phyloP scores from a whole-genome alignment of 306 rosid genomes.

The Lathyrus aphaca region DNA sequence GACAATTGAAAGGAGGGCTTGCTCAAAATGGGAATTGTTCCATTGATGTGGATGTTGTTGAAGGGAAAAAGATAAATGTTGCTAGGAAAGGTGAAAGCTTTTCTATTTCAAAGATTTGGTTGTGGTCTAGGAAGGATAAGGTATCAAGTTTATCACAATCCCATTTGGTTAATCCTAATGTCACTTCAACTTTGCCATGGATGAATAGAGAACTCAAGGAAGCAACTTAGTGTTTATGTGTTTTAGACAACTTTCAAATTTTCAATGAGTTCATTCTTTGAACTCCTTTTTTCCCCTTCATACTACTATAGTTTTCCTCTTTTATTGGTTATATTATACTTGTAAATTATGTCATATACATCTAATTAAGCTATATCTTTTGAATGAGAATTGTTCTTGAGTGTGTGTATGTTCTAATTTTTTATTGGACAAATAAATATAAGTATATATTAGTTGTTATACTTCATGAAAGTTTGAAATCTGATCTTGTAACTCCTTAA shows the following conservation, averaged over 20 bases:
- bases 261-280: conserved; percentile 34
- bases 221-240: neutral
- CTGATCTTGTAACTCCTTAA: neutral
- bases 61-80: conserved; percentile 65
- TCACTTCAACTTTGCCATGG: conserved; percentile 55
- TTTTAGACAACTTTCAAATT: conserved; percentile 30
- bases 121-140: conserved; percentile 84
- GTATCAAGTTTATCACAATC: conserved; percentile 56
- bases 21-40: conserved; percentile 52
- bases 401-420: conserved; percentile 27
- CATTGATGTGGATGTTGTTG: conserved; percentile 61
- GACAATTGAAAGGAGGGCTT: conserved; percentile 62
- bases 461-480: neutral
- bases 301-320: conserved; percentile 37
- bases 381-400: conserved; percentile 37
- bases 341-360: conserved; percentile 44
- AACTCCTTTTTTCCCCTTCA: conserved; percentile 14
- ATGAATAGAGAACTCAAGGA: conserved; percentile 55
- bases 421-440: neutral
- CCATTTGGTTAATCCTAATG: conserved; percentile 51
- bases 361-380: conserved; percentile 30
- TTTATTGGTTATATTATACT: conserved; percentile 39
- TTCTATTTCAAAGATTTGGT: conserved; percentile 93
- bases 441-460: neutral
- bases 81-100: conserved; percentile 88